Base-by-base conservation (phyloP, 192 early-diverging fungal genomes). In the Coemansia sp. region DNA sequence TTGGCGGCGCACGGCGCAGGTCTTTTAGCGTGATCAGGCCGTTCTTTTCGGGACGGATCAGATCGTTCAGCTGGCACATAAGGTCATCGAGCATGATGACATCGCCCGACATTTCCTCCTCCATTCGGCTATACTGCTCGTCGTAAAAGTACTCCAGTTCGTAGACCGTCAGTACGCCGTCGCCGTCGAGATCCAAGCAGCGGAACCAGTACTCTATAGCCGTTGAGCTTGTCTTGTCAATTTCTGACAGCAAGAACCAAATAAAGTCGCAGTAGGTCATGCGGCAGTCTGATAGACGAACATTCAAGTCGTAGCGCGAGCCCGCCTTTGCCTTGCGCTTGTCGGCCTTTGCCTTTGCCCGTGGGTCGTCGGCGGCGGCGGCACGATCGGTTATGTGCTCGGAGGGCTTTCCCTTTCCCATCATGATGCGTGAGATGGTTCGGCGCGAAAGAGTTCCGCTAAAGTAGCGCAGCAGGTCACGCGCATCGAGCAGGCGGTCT, bases 141-240 rank as follows among this genome's bases (percentile, higher is more conserved):
- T 91, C 88, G 76, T 88, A 98, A 70, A 96, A 93, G 59, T 91
- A 85, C 48, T 89, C 83, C 4, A 98, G 74, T 73, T 98, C 96
- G 69, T 92, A 91, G n/a, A 92, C 85, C 23, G 89, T 87, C 14
- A 98, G 77, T 2, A 90, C 69, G 14, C 96, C 96, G 74, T 97
- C 94, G 9, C 90, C 91, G 73, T 98, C 95, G 14, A 90, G 72
- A 73, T 98, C 96, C 76, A 98, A 84, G 66, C 92, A 94, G 62
- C 94, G 87, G 85, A 98, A 98, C 95, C 95, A 96, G 80, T 90
- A 90, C 69, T 90, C 93, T 66, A 89, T 78, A 15, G 78, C 85
- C 12, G 86, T 83, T 17, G 80, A 80, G 3, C 77, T 86, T 39
- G 85, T 79, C 80, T 94, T 94, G 73, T 94, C 92, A 36, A 93